Evolutionary conservation across 345 rosid genomes (phyloP).

Genomic region (Moricandia moricandioides): DNA sequence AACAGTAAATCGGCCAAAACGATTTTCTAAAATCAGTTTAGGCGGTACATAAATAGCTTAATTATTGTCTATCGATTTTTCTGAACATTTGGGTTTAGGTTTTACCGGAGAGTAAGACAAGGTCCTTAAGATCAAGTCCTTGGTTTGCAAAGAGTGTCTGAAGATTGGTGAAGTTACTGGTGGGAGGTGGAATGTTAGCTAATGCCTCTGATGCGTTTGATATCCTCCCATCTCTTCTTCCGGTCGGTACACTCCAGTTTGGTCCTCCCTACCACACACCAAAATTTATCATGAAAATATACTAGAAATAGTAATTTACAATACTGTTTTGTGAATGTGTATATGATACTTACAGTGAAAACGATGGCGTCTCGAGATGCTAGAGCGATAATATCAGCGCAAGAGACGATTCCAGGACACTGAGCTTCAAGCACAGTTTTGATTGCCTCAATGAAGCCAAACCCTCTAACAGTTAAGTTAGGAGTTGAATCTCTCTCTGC

Average conservation of each 20-base stretch:
- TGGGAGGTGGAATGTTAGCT: constrained; percentile 59
- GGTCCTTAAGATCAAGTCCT: constrained; percentile 68
- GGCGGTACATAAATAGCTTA: not conserved
- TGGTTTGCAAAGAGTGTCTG: constrained; percentile 50
- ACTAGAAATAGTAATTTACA: not conserved
- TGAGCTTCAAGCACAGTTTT: constrained; percentile 68
- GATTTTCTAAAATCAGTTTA: too few species aligned
- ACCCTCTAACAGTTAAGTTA: constrained; percentile 64
- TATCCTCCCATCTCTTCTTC: constrained; percentile 67
- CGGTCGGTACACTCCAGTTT: constrained; percentile 82
- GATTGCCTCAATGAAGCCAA: constrained; percentile 63
- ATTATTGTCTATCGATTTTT: not conserved
- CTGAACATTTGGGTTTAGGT: not conserved
- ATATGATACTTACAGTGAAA: constrained; percentile 45
- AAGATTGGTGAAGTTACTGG: constrained; percentile 56
- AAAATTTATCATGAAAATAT: not conserved
- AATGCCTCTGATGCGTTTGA: constrained; percentile 61
- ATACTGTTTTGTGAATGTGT: not conserved
- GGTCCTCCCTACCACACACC: constrained; percentile 66
- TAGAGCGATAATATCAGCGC: constrained; percentile 73
- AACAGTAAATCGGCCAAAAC: too few species aligned
- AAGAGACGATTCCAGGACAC: constrained; percentile 77
- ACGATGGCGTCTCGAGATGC: constrained; percentile 70
- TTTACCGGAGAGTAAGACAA: constrained; percentile 63
- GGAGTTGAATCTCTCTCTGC: constrained; percentile 64